Evolutionary conservation across 2,329 filamentous ascomycete species (phyloP).

Genomic region (Calonectria pauciramosa): DNA sequence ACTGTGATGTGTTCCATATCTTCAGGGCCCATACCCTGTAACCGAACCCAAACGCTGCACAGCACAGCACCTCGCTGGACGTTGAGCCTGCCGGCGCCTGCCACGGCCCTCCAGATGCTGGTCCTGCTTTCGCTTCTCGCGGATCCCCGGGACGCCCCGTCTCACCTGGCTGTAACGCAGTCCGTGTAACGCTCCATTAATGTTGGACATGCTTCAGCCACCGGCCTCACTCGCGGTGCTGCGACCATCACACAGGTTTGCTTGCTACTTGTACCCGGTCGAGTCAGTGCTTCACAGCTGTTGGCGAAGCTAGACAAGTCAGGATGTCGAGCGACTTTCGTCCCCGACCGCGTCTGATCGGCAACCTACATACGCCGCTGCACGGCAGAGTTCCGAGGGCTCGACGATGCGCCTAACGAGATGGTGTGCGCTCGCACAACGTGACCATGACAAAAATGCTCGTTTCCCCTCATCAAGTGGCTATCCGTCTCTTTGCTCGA

Average conservation of each 20-base stretch:
- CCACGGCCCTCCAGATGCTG: background rate
- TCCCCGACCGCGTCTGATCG: slow-evolving; percentile 18
- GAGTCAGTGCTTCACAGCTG: background rate
- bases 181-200: slow-evolving; percentile 17
- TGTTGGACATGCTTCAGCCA: slow-evolving; percentile 1
- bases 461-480: background rate
- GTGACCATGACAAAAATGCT: slow-evolving; percentile 4
- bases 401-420: slow-evolving; percentile 13
- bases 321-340: slow-evolving; percentile 12
- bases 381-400: slow-evolving; percentile 6
- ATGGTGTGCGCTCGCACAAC: slow-evolving; percentile 1
- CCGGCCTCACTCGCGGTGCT: background rate
- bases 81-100: background rate
- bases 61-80: background rate
- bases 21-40: background rate
- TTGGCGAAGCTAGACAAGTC: background rate
- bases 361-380: slow-evolving; percentile 6
- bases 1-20: slow-evolving; percentile 13
- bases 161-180: slow-evolving; percentile 9
- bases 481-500: background rate
- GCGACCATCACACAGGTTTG: background rate
- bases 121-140: background rate
- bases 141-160: slow-evolving; percentile 12
- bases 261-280: background rate
- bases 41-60: background rate